Base-by-base conservation (phyloP, 2,329 filamentous ascomycete species). In the Neobulgaria alba region DNA sequence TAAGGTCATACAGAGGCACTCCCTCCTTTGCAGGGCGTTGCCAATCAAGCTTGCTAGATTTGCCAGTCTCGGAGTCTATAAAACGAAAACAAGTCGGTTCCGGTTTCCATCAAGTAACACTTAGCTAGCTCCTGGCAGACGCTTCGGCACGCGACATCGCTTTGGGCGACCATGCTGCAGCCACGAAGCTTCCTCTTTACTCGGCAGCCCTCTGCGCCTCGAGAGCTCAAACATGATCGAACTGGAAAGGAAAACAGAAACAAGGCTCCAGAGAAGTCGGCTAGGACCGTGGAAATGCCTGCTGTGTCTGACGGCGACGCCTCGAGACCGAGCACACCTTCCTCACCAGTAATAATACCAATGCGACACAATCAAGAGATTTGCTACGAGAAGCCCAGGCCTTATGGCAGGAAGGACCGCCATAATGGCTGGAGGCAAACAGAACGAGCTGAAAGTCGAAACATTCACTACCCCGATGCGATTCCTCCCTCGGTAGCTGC, bases 401-500 rank as follows among this genome's bases (percentile, higher is more conserved):
- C 48, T 5, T 49, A 53, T 14, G 34, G 23, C 16, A 47, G 45
- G 31, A 54, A 51, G 19, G 48, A 49, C 30, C 43, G 49, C 23
- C 44, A 47, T 9, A 47, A 45, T 46, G 43, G 46, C 18, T 48
- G 44, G 33, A 49, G 46, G 15, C 33, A 47, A 3, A 9, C 16
- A 10, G 8, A 4, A 36, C 18, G 12, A 5, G 37, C 47, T 4
- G 39, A 46, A 21, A 60, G 57, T 29, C 60, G 60, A 30, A 57
- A 60, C 7, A 58, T 64, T 2, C 69, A 72, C 54, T 69, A 69
- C 1, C 67, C 73, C 4, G 72, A 77, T 42, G 63, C 67, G 12
- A 65, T 81, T 16, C 71, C 77, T 4, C 68, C 76, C 0, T 77
- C 75, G 0, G 68, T 81, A 19, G 75, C 75, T 4, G 74, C 75